These are phyloP conservation scores for Globomyces pollinis-pini DNA, from an alignment of 192 early-diverging fungal species.

Conservation along the genomic window DNA sequence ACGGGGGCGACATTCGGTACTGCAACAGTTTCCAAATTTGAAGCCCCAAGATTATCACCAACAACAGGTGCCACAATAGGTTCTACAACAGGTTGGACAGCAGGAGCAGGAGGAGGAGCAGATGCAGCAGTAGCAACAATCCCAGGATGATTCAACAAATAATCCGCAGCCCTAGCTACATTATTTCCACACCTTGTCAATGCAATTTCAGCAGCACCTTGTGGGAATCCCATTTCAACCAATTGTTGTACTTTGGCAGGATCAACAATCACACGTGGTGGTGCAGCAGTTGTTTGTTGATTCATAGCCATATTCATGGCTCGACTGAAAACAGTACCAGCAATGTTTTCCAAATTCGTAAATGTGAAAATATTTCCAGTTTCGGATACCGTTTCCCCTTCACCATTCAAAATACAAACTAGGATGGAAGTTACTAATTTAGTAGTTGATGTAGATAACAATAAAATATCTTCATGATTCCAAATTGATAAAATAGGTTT, in stretches of 20 bases:
- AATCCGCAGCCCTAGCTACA: slow-evolving; percentile 75
- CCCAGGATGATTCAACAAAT: slow-evolving; percentile 67
- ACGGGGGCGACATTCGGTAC: no score
- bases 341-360: no score
- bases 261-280: slow-evolving; percentile 51
- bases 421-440: slow-evolving; percentile 54
- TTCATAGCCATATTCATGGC: no score
- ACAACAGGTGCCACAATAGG: no score
- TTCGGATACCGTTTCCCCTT: slow-evolving; percentile 54
- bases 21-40: no score
- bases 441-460: slow-evolving; percentile 12
- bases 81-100: neutral
- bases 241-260: slow-evolving; percentile 60
- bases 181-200: slow-evolving; percentile 70
- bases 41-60: no score
- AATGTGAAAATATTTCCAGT: no score
- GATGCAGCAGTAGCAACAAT: slow-evolving; percentile 20
- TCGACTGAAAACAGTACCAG: no score
- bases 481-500: slow-evolving; percentile 57
- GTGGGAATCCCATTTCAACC: slow-evolving; percentile 81
- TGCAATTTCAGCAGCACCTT: slow-evolving; percentile 67
- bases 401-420: slow-evolving; percentile 61
- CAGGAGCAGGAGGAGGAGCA: slow-evolving; percentile 13
- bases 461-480: slow-evolving; percentile 32
- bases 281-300: no score